Evolutionary conservation across 2,329 filamentous ascomycete genomes (phyloP).

Genomic region (Penicillium vulpinum): DNA sequence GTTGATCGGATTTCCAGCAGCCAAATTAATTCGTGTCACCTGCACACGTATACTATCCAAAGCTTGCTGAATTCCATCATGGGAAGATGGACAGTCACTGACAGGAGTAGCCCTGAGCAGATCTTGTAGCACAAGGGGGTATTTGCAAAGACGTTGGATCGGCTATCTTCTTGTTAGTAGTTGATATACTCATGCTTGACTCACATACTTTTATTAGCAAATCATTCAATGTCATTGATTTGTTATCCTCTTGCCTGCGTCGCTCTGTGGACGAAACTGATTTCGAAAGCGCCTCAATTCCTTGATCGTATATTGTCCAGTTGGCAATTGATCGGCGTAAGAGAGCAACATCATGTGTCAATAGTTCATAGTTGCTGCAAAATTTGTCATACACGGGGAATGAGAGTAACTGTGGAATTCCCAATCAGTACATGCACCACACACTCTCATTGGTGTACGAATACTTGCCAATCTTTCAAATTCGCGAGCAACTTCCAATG

Average conservation of each 20-base stretch:
- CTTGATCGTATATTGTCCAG: conserved; percentile 79
- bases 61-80: conserved; percentile 75
- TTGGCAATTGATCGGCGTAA: conserved; percentile 67
- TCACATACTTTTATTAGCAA: conserved; percentile 77
- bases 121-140: conserved; percentile 82
- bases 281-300: conserved; percentile 78
- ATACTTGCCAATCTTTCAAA: conserved; percentile 53
- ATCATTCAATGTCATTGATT: conserved; percentile 79
- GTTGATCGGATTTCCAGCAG: conserved; percentile 72
- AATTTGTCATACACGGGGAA: conserved; percentile 93
- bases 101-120: conserved; percentile 80
- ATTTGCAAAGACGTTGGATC: conserved; percentile 88
- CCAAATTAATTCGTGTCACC: conserved; percentile 77
- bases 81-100: conserved; percentile 78
- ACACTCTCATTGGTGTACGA: no score
- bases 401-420: conserved; percentile 66
- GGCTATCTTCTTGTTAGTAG: conserved; percentile 58
- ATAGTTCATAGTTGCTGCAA: conserved; percentile 81
- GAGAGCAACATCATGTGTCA: conserved; percentile 73
- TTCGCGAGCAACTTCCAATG: conserved; percentile 54
- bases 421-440: conserved; percentile 43
- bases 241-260: conserved; percentile 63
- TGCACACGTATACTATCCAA: conserved; percentile 71
- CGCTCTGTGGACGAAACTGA: conserved; percentile 70
- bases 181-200: conserved; percentile 5